Percentiles rank a stretch among this genome's conserved stretches.
phyloP scores from a whole-genome alignment of 805 yeast genomes.

The Barnettozyma wickerhamii region DNA sequence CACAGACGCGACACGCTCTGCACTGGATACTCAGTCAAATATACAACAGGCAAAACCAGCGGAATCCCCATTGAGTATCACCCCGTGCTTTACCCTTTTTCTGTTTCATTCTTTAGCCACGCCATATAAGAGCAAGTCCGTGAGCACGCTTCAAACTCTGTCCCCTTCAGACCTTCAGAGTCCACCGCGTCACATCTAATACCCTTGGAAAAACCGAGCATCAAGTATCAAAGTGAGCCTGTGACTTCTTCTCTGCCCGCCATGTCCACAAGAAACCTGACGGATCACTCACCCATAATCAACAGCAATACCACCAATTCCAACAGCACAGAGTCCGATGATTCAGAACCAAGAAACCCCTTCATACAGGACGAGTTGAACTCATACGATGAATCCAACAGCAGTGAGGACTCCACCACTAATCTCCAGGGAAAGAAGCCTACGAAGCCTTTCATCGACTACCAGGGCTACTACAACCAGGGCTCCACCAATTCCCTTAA shows the following conservation, averaged over 20 bases:
- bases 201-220: no score
- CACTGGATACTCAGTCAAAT: no score
- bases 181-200: no score
- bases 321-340: slow-evolving; percentile 20
- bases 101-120: background rate
- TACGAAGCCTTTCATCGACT: slow-evolving; percentile 35
- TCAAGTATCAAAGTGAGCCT: no score
- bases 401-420: slow-evolving; percentile 18
- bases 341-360: slow-evolving; percentile 26
- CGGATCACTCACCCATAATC: slow-evolving; percentile 23
- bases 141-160: background rate
- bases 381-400: slow-evolving; percentile 22
- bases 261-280: slow-evolving; percentile 29
- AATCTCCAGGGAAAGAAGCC: slow-evolving; percentile 10
- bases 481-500: slow-evolving; percentile 36
- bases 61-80: background rate
- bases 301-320: slow-evolving; percentile 14
- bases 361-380: slow-evolving; percentile 25
- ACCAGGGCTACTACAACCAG: slow-evolving; percentile 38
- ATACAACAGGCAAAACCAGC: no score
- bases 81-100: background rate
- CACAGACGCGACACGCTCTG: background rate
- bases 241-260: no score
- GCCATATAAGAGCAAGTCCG: background rate
- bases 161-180: no score